These are phyloP conservation scores for Penicillium sp. DNA, from an alignment of 2,329 filamentous ascomycete genomes.

Conservation along the genomic window DNA sequence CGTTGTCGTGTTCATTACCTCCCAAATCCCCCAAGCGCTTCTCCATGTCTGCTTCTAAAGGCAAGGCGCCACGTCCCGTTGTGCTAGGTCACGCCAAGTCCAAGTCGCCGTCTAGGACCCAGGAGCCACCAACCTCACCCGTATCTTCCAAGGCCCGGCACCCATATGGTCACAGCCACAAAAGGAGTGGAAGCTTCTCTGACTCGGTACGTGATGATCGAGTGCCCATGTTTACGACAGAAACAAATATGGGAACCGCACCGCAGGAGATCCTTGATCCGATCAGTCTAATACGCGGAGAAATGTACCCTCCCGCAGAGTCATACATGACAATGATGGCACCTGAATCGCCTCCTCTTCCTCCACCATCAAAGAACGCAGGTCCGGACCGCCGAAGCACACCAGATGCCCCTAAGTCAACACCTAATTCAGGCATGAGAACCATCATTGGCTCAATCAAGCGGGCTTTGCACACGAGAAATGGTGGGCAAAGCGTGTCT, in stretches of 20 bases:
- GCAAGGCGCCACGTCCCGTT: conserved; percentile 42
- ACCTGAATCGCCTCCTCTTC: conserved; percentile 46
- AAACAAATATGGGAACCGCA: conserved; percentile 45
- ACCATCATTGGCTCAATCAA: conserved; percentile 83
- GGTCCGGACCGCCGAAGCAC: conserved; percentile 31
- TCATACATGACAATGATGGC: conserved; percentile 69
- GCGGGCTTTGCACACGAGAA: conserved; percentile 67
- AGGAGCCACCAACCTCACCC: conserved; percentile 25
- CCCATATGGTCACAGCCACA: conserved; percentile 60
- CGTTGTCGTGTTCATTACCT: conserved; percentile 59
- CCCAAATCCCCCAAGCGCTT: conserved; percentile 44
- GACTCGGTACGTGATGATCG: conserved; percentile 74
- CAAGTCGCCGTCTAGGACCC: conserved; percentile 22
- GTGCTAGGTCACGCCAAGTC: conserved; percentile 35
- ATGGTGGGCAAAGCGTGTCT: conserved; percentile 33
- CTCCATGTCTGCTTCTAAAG: conserved; percentile 32
- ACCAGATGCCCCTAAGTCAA: conserved; percentile 28
- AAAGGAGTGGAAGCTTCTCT: conserved; percentile 80
- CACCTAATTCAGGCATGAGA: conserved; percentile 65
- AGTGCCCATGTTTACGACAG: conserved; percentile 49
- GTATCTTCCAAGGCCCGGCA: conserved; percentile 40
- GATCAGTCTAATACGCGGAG: conserved; percentile 82
- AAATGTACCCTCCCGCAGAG: conserved; percentile 75
- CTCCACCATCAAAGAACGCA: conserved; percentile 26
- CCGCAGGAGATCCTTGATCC: conserved; percentile 64